Base-by-base conservation (phyloP, 192 early-diverging fungal genomes). In the Mortierella claussenii region DNA sequence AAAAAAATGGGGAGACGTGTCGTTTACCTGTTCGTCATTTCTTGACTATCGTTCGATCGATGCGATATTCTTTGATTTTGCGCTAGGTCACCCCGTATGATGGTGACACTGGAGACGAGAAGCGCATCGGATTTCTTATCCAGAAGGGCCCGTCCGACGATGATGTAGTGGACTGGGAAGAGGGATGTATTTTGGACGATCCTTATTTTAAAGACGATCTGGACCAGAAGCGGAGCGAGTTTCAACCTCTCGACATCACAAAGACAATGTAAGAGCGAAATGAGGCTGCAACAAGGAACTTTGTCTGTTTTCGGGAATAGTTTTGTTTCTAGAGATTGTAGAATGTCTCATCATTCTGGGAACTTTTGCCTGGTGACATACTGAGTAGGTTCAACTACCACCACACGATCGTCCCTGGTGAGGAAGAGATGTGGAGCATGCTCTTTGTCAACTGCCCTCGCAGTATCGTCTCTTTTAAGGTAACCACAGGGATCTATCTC, bases 371-470 rank as follows among this genome's bases (percentile, higher is more conserved):
- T 46, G 9, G 24, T 32, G 46, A 48, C 23, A 48, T 21, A 2
- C n/a, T 27, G 8, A 18, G 12, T 71, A 79, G 78, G 4, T 85
- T 81, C 52, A 4, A 45, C 0, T 74, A 80, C 45, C 34, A 59
- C 3, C 60, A 62, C 31, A 74, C 46, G 8, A 54, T 86, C 17
- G 24, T 47, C 17, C 52, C 49, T 1, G 74, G 47, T 8, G 80
- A 84, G 46, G 65, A 85, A 53, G 75, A 78, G 23, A 57, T 79
- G 54, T 87, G 86, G 86, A 65, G 60, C 36, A 73, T 82, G 23
- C 10, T 76, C 9, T 69, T 87, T 26, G 48, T 87, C 3, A 87
- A 83, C 47, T 87, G 86, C 47, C 79, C 81, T 24, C 42, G 54
- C 2, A 78, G 76, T 20, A 48, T 48, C 8, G 59, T 85, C 24